Conservation (phyloP, 331 rosid genomes). For the Pyracantha coccinea region DNA sequence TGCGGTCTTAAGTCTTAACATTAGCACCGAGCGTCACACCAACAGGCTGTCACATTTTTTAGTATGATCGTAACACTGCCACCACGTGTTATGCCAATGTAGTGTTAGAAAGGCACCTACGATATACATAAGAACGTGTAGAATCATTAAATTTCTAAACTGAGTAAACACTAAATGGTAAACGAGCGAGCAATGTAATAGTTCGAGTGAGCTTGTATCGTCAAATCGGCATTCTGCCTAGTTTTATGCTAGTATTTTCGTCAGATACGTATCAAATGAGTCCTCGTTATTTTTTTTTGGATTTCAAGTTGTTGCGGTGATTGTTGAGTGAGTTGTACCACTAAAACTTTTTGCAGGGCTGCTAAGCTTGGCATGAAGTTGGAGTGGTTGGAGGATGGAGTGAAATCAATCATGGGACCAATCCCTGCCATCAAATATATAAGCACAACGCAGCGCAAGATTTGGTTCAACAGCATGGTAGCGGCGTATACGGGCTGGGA, state of each 20-base stretch:
- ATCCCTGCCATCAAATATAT: constrained; percentile 66
- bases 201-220: background rate
- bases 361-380: constrained; percentile 68
- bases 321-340: too few relatives aligned
- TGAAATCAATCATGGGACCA: constrained; percentile 76
- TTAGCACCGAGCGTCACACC: background rate
- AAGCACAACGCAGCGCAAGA: constrained; percentile 44
- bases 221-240: too few relatives aligned
- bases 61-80: background rate
- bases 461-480: constrained; percentile 84
- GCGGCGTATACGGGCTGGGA: constrained; percentile 78
- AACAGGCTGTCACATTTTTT: background rate
- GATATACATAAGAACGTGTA: background rate
- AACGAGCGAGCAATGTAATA: background rate
- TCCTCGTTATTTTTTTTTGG: too few relatives aligned
- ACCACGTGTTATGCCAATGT: background rate
- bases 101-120: background rate
- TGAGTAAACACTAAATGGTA: background rate
- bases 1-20: background rate
- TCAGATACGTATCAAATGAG: too few relatives aligned
- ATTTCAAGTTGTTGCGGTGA: too few relatives aligned
- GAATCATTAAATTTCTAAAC: background rate
- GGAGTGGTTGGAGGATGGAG: constrained; percentile 77
- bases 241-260: too few relatives aligned
- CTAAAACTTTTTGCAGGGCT: constrained; percentile 39